Evolutionary conservation across 2,329 filamentous ascomycete species (phyloP).

Genomic region (Penicillium capsulatum): DNA sequence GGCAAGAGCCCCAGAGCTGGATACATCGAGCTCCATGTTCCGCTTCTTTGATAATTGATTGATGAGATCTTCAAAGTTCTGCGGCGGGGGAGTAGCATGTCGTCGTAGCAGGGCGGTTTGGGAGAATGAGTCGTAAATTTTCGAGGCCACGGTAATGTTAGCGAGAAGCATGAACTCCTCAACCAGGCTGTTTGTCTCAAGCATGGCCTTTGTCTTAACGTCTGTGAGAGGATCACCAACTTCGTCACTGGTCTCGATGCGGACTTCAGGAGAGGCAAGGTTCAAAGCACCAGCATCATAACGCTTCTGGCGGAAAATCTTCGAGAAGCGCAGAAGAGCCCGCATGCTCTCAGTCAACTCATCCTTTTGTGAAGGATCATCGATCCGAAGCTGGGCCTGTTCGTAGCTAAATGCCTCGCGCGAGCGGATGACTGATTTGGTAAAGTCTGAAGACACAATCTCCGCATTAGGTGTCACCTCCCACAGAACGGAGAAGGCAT

Average conservation of each 20-base stretch:
- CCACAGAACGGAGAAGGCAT: conserved; percentile 81
- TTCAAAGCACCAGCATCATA: conserved; percentile 95
- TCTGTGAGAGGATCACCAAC: conserved; percentile 87
- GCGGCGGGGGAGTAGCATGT: conserved; percentile 86
- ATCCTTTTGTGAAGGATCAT: conserved; percentile 81
- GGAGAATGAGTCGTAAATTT: conserved; percentile 86
- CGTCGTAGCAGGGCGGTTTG: conserved; percentile 92
- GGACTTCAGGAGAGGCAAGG: conserved; percentile 95
- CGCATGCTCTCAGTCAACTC: conserved; percentile 88
- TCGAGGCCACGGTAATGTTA: conserved; percentile 88
- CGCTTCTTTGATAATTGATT: conserved; percentile 88
- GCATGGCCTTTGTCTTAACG: conserved; percentile 87
- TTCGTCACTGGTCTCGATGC: conserved; percentile 89
- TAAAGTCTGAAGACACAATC: conserved; percentile 80
- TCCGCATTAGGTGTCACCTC: conserved; percentile 82
- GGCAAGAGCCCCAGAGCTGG: conserved; percentile 88
- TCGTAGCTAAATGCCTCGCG: conserved; percentile 98
- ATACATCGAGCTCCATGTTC: conserved; percentile 71
- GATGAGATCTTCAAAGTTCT: conserved; percentile 91
- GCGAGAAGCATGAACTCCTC: conserved; percentile 99
- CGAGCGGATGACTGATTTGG: conserved; percentile 96
- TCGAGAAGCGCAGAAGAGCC: conserved; percentile 78
- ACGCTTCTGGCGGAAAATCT: conserved; percentile 88
- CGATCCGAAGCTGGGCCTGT: conserved; percentile 87
- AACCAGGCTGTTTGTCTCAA: conserved; percentile 95